Conservation (phyloP, 2,329 filamentous ascomycete species). For the Basipetospora chlamydospora region DNA sequence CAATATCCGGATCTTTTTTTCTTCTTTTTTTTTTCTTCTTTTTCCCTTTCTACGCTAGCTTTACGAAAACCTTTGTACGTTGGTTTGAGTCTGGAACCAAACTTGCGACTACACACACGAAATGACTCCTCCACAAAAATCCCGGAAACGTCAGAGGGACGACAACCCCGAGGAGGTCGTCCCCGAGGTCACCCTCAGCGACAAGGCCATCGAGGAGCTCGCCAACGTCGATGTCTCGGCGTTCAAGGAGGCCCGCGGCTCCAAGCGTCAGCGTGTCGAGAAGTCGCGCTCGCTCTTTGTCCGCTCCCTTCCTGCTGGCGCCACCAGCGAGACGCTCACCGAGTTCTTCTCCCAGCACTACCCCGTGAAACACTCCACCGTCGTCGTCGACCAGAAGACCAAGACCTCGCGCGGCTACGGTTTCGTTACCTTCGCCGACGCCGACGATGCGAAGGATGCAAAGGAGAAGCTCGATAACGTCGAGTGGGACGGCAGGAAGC, state of each 20-base stretch:
- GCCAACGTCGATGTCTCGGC: slow-evolving; percentile 14
- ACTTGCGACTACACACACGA: no score
- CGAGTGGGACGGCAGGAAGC: slow-evolving; percentile 62
- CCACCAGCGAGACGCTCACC: slow-evolving; percentile 70
- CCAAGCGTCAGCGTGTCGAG: slow-evolving; percentile 45
- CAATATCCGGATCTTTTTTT: slow-evolving; percentile 4
- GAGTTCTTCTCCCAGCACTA: slow-evolving; percentile 89
- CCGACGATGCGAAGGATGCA: slow-evolving; percentile 75
- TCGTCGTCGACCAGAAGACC: slow-evolving; percentile 71
- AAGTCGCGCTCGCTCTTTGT: slow-evolving; percentile 71
- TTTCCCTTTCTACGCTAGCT: not conserved
- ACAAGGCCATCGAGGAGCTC: slow-evolving; percentile 15
- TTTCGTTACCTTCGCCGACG: slow-evolving; percentile 92
- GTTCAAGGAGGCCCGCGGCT: slow-evolving; percentile 13
- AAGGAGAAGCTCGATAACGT: slow-evolving; percentile 68
- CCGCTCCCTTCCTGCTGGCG: slow-evolving; percentile 63
- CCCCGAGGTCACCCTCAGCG: slow-evolving; percentile 12
- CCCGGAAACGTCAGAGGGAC: slow-evolving; percentile 21
- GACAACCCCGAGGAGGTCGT: slow-evolving; percentile 20
- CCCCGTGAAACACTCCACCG: slow-evolving; percentile 90
- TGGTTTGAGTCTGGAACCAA: no score
- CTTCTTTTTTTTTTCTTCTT: not conserved
- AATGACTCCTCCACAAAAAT: slow-evolving; percentile 14
- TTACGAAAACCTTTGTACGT: no score
- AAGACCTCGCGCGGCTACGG: slow-evolving; percentile 86